Percentiles rank a stretch among this genome's conserved stretches.
These are phyloP conservation scores for Lentinula boryana DNA, from an alignment of 768 basidiomycete genomes.

Conservation along the genomic window DNA sequence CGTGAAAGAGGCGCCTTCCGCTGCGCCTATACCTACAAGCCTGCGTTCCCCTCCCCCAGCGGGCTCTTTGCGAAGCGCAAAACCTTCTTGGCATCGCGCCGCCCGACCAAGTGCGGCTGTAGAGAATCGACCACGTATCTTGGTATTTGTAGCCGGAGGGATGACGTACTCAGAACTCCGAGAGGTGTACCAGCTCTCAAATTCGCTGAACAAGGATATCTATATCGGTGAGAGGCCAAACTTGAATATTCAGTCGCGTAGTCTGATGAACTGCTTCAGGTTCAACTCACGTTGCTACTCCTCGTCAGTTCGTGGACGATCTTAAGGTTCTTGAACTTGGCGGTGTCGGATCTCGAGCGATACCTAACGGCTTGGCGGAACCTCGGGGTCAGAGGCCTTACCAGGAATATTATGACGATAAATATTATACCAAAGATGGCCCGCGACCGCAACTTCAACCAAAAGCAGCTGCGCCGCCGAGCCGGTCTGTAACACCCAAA, in stretches of 20 bases:
- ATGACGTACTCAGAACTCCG: constrained; percentile 96
- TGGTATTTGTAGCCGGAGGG: constrained; percentile 92
- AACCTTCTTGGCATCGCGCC: constrained; percentile 85
- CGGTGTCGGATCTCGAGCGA: constrained; percentile 73
- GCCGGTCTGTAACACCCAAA: constrained; percentile 16
- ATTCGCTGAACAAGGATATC: constrained; percentile 76
- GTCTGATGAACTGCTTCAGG: constrained; percentile 41
- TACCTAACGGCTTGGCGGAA: constrained; percentile 65
- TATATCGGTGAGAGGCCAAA: constrained; percentile 62
- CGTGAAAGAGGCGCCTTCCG: constrained; percentile 70
- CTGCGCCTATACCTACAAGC: constrained; percentile 37
- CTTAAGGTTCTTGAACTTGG: constrained; percentile 81
- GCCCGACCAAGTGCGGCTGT: constrained; percentile 42
- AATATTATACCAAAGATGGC: constrained; percentile 64
- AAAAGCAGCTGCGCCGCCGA: constrained; percentile 12
- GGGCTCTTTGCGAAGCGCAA: constrained; percentile 81
- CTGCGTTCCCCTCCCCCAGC: constrained; percentile 50
- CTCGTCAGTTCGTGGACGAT: constrained; percentile 80
- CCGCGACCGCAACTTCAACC: constrained; percentile 35
- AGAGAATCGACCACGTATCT: constrained; percentile 66
- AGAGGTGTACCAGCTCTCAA: constrained; percentile 77
- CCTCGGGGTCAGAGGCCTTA: constrained; percentile 42
- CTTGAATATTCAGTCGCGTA: neutral
- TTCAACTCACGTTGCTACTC: constrained; percentile 83
- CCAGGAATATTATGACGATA: constrained; percentile 78